Conservation (phyloP, 106 monocot genomes). For the Alisma plantagoaquatica region DNA sequence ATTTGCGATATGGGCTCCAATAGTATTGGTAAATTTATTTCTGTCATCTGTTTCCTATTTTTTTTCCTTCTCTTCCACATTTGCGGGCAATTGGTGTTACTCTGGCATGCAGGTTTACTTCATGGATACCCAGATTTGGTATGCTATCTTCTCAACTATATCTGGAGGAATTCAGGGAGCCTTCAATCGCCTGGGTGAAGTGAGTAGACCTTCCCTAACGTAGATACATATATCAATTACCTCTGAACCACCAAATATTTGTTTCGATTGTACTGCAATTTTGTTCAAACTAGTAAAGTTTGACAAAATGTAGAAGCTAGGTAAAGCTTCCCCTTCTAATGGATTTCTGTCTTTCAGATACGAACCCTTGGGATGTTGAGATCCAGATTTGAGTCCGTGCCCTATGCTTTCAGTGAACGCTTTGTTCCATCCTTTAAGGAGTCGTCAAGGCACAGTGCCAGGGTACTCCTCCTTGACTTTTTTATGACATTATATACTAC, state of each 20-base stretch:
- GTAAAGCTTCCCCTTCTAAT: slow-evolving; percentile 4
- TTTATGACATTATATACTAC: too few species aligned
- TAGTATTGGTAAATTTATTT: slow-evolving; percentile 59
- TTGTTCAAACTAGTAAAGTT: not conserved
- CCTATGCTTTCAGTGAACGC: slow-evolving; percentile 47
- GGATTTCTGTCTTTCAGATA: slow-evolving; percentile 66
- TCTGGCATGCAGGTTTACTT: slow-evolving; percentile 71
- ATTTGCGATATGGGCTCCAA: slow-evolving; percentile 85
- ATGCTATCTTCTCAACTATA: slow-evolving; percentile 91
- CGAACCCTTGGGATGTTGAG: slow-evolving; percentile 95
- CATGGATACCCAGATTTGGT: slow-evolving; percentile 99
- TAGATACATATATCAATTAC: too few species aligned
- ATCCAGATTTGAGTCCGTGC: slow-evolving; percentile 86
- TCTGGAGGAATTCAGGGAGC: slow-evolving; percentile 91
- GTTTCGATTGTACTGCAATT: not conserved
- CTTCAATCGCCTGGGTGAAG: slow-evolving; percentile 93
- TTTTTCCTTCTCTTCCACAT: not conserved
- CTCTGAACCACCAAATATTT: too few species aligned
- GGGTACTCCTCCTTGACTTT: too few species aligned
- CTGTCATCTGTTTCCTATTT: not conserved
- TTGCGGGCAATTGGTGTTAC: not conserved
- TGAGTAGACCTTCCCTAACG: slow-evolving; percentile 4
- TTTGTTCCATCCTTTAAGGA: slow-evolving; percentile 45
- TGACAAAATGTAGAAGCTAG: not conserved
- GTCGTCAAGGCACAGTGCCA: slow-evolving; percentile 21